Evolutionary conservation across 1,139 yeast genomes (phyloP), one percentile per base, ranked within the genome.

Genomic region (Candida labiduridarum): DNA sequence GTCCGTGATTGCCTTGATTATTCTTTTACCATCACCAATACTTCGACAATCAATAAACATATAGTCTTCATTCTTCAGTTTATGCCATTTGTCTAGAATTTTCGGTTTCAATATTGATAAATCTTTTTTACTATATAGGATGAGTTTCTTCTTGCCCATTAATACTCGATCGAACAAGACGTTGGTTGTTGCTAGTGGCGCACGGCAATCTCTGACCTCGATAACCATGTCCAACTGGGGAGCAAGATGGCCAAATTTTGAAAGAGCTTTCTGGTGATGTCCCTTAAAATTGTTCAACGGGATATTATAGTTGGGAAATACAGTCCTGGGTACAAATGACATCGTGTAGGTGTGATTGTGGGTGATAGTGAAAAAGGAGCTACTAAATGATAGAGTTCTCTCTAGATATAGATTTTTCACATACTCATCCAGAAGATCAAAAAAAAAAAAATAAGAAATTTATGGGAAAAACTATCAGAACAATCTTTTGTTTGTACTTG

Each of bases 151-250:
- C 56, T 84, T 86, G 25, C 75, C 78, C 1, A 80, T 80, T 42
- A 88, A 71, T 0, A 87, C 80, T 45, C 83, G 75, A 55, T 89
- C 95, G 53, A 94, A 80, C n/a, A 92, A 72, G 2, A 85, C 85
- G 66, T 94, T 94, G 41, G 91, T 78, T 1, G 96, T 86, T 4
- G 95, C 80, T 3, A 92, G 61, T 0, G 99, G 99, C 0, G 97
- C 96, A 53, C 99, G 72, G 1, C 94, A 77, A 64, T 94, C 99
- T 60, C 98, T 71, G 2, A 94, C 79, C 62, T 94, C 99, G 4
- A 94, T 68, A 1, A 94, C 81, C 45, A 90, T 66, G 62, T 94
- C 96, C 31, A 91, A 78, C 57, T 89, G 94, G 0, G 95, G 91
- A 1, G 94, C 84, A 36, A 90, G 68, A 49, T 82, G 84, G 11